These are phyloP conservation scores for Tylopilus subfusipes DNA, from an alignment of 768 basidiomycete species.

Conservation along the genomic window DNA sequence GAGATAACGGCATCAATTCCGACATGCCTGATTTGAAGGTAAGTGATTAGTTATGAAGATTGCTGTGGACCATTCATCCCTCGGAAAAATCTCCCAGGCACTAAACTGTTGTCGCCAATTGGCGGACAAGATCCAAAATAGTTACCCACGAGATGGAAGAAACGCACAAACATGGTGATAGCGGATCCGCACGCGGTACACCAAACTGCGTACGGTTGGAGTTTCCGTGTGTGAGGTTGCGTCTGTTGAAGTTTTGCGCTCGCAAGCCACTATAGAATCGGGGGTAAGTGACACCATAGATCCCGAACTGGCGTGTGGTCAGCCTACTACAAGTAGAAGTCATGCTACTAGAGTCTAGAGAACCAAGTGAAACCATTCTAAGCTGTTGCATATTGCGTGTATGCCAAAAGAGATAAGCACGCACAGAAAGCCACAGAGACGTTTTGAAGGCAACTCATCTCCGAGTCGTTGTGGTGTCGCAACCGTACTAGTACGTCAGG, in stretches of 20 bases:
- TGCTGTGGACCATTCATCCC: conserved; percentile 33
- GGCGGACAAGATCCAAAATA: not conserved
- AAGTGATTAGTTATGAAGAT: conserved; percentile 40
- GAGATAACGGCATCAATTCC: conserved; percentile 21
- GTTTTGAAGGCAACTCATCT: conserved; percentile 47
- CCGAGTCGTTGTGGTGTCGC: too few relatives aligned
- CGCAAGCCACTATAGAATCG: conserved; percentile 36
- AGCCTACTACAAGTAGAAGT: conserved; percentile 39
- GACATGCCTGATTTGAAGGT: conserved; percentile 20
- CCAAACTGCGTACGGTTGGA: conserved; percentile 43
- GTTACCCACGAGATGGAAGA: not conserved
- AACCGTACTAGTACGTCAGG: too few relatives aligned
- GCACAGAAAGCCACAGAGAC: conserved; percentile 32
- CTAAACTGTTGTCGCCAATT: conserved; percentile 26
- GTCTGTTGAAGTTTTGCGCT: conserved; percentile 45
- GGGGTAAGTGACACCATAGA: conserved; percentile 38
- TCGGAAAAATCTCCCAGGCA: conserved; percentile 37
- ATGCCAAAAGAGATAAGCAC: conserved; percentile 34
- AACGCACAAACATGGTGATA: conserved; percentile 34
- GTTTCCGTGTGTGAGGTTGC: conserved; percentile 40
- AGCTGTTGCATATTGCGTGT: conserved; percentile 35
- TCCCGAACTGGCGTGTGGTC: conserved; percentile 41
- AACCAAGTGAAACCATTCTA: conserved; percentile 40
- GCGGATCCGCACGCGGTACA: conserved; percentile 28
- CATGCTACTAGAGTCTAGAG: conserved; percentile 23